phyloP scores from a whole-genome alignment of 78 protist species.

The Dictyostelium intermedium region DNA sequence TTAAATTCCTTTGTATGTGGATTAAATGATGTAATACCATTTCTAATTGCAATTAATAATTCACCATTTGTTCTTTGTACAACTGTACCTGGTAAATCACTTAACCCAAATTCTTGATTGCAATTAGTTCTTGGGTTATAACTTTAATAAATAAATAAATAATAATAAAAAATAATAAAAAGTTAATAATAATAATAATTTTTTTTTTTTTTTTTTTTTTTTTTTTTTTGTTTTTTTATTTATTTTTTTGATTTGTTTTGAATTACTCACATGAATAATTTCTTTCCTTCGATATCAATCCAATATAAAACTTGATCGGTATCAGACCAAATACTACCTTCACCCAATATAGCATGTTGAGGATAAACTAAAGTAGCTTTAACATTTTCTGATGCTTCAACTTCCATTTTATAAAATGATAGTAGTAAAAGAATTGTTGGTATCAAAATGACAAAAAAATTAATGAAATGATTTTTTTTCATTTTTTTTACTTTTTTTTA shows the following conservation, averaged over 20 bases:
- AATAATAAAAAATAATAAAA: not conserved
- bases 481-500: not conserved
- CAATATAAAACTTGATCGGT: conserved; percentile 10
- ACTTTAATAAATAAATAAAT: not conserved
- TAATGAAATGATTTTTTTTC: not conserved
- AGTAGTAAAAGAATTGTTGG: not conserved
- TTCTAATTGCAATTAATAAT: conserved; percentile 18
- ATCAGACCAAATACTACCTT: conserved; percentile 49
- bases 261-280: conserved; percentile 22
- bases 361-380: not conserved
- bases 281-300: conserved; percentile 53
- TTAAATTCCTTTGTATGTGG: not conserved
- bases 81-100: conserved; percentile 47
- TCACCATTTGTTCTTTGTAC: conserved; percentile 58
- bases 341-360: conserved; percentile 16
- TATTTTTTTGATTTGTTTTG: too few species aligned
- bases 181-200: too few species aligned
- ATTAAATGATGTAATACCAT: conserved; percentile 11
- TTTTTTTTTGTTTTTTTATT: not conserved
- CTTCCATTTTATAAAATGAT: not conserved
- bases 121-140: conserved; percentile 9
- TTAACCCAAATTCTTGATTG: not conserved
- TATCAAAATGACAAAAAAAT: not conserved
- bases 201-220: not conserved
- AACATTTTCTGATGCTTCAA: not conserved